These are phyloP conservation scores for Rhododendron vialii DNA, from an alignment of 148 eudicot genomes.

Conservation along the genomic window DNA sequence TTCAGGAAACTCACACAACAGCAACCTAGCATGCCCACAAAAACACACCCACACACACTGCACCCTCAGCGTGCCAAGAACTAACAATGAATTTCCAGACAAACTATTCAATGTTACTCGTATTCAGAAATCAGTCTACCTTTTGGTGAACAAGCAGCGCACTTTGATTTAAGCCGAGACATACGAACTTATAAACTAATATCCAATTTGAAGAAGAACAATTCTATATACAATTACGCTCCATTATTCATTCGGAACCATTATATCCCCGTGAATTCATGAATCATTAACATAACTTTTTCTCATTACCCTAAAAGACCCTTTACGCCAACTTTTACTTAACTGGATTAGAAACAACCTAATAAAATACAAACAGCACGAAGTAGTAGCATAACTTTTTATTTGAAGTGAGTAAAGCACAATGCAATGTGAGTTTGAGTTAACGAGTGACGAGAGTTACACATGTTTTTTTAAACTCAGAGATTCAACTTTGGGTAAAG, in stretches of 20 bases:
- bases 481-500: neutral
- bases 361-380: neutral
- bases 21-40: neutral
- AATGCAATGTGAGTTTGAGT: neutral
- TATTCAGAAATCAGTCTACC: neutral
- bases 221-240: neutral
- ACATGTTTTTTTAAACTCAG: neutral
- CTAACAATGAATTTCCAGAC: neutral
- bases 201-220: neutral
- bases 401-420: neutral
- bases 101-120: neutral
- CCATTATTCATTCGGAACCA: neutral
- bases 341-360: neutral
- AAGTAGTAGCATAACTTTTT: neutral
- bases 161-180: neutral
- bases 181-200: neutral
- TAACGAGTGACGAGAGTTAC: neutral
- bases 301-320: neutral
- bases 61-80: neutral
- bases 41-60: neutral
- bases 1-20: neutral
- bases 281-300: neutral
- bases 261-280: neutral
- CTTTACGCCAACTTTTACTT: neutral
- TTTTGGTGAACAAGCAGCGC: neutral